Percentiles rank a stretch among this genome's conserved stretches.
phyloP scores from a whole-genome alignment of 2,329 filamentous ascomycete genomes.

The Aspergillus uvarum region DNA sequence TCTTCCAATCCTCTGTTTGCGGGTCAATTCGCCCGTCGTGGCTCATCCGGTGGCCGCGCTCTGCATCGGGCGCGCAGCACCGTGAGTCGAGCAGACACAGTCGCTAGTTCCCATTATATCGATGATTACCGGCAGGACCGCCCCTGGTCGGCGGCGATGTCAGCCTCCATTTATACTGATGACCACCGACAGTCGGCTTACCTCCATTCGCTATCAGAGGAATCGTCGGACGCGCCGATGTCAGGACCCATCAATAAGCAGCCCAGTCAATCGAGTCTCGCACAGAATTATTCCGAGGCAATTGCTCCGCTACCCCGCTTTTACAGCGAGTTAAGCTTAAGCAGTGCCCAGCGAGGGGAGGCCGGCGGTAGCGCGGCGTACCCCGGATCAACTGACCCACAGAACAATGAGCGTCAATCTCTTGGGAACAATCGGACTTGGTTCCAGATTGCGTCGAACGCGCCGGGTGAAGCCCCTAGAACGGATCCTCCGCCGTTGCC shows the following conservation, averaged over 20 bases:
- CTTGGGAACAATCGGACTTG: conserved; percentile 22
- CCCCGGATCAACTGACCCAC: conserved; percentile 19
- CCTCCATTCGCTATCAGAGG: conserved; percentile 29
- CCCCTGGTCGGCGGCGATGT: conserved; percentile 35
- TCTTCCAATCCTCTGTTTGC: conserved; percentile 41
- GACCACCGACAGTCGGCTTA: conserved; percentile 35
- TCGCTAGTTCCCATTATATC: conserved; percentile 32
- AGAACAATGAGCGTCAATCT: conserved; percentile 21
- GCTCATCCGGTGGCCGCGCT: conserved; percentile 34
- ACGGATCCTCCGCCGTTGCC: not conserved
- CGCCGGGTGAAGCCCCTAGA: conserved; percentile 10
- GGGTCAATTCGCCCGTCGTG: conserved; percentile 34
- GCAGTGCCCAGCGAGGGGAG: conserved; percentile 26
- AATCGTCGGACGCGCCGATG: conserved; percentile 22
- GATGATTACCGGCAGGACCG: conserved; percentile 36
- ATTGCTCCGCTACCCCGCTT: conserved; percentile 39
- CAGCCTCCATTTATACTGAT: conserved; percentile 38
- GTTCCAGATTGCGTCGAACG: conserved; percentile 21
- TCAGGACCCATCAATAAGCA: conserved; percentile 23
- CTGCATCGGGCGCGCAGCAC: conserved; percentile 37
- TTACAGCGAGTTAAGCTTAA: conserved; percentile 37
- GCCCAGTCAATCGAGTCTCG: conserved; percentile 37
- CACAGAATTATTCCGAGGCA: conserved; percentile 38
- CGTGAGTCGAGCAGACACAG: conserved; percentile 37
- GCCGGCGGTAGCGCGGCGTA: conserved; percentile 17